Percentiles rank a stretch among this genome's conserved stretches.
phyloP scores from a whole-genome alignment of 2,329 filamentous ascomycete genomes.

The Trichoderma oligosporum region DNA sequence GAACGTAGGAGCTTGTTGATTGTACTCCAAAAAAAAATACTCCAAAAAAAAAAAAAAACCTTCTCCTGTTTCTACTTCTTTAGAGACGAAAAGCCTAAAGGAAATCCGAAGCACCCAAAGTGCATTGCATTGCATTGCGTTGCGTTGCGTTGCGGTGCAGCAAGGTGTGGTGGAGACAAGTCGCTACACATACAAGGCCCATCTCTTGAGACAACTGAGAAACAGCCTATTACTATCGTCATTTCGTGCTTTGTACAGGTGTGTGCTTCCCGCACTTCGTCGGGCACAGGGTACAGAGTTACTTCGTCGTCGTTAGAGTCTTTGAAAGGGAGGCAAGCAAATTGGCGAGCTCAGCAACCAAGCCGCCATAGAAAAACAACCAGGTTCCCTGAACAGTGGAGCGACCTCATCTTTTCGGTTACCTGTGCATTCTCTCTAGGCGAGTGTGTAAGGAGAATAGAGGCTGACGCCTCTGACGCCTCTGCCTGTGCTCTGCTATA shows the following conservation, averaged over 20 bases:
- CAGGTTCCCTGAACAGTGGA: constrained; percentile 13
- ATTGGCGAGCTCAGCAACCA: background rate
- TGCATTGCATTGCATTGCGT: background rate
- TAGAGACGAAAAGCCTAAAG: background rate
- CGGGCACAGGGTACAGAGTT: constrained; percentile 12
- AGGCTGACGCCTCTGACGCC: too few species aligned
- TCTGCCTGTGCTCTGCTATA: background rate
- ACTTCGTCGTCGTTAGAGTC: background rate
- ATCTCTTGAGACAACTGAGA: constrained; percentile 13
- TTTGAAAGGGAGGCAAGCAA: background rate
- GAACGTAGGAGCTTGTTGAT: too few species aligned
- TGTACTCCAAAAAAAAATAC: too few species aligned
- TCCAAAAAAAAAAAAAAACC: too few species aligned
- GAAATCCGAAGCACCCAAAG: background rate
- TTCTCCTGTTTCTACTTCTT: background rate
- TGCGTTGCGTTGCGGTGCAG: background rate
- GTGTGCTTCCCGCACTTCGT: background rate
- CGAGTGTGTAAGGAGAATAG: background rate
- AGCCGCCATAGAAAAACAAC: background rate
- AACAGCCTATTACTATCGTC: background rate
- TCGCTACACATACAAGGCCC: background rate
- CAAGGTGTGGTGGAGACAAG: constrained; percentile 17
- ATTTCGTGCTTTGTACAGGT: background rate
- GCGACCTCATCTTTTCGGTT: constrained; percentile 13
- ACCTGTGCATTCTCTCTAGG: background rate